phyloP scores from a whole-genome alignment of 257 asterid species.

The Perilla frutescens region DNA sequence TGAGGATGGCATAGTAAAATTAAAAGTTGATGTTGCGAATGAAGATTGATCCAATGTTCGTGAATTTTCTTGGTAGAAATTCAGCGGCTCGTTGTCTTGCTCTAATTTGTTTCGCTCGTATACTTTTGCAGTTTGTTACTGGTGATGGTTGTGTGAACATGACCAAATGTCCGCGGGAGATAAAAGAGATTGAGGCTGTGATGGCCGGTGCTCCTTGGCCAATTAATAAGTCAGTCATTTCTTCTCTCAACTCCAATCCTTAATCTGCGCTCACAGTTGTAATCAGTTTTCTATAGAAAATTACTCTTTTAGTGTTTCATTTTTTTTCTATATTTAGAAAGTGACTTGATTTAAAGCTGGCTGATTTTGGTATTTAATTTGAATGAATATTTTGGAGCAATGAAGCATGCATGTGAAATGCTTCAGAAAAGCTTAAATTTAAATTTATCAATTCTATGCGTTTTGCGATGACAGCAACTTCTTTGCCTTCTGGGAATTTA shows the following conservation, averaged over 20 bases:
- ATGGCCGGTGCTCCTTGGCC: conserved; percentile 97
- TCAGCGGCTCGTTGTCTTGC: too few species aligned
- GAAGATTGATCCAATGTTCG: not conserved
- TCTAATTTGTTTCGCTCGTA: conserved; percentile 9
- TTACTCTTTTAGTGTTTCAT: not conserved
- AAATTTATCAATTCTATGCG: too few species aligned
- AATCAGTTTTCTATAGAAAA: not conserved
- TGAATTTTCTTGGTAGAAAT: not conserved
- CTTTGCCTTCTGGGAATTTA: too few species aligned
- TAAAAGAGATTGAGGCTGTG: conserved; percentile 86
- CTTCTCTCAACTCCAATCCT: conserved; percentile 36
- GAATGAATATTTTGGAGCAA: not conserved
- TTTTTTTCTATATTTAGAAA: not conserved
- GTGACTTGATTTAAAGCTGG: too few species aligned
- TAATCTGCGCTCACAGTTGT: conserved; percentile 25
- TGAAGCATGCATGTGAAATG: conserved; percentile 11
- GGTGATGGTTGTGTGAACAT: conserved; percentile 77
- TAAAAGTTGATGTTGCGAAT: not conserved
- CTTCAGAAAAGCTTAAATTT: too few species aligned
- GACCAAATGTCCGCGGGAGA: conserved; percentile 85
- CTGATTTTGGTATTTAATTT: not conserved
- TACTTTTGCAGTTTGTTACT: conserved; percentile 61
- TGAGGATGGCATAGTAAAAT: not conserved
- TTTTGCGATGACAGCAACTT: too few species aligned
- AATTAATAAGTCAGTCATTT: conserved; percentile 41